phyloP scores from a whole-genome alignment of 2,329 filamentous ascomycete species.

The Escovopsis sp. region DNA sequence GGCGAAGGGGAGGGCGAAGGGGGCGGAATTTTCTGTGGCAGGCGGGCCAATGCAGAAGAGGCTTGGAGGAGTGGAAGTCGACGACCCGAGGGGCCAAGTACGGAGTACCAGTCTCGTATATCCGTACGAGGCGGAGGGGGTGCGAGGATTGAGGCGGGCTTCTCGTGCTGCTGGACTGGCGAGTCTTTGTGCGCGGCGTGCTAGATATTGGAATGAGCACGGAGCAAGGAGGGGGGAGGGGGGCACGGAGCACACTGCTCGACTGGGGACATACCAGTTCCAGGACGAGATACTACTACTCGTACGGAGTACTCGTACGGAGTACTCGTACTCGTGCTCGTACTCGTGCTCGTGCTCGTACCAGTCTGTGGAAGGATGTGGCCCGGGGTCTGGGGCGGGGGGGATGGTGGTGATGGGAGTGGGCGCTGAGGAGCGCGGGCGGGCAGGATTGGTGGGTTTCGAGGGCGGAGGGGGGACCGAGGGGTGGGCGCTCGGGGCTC shows the following conservation, averaged over 20 bases:
- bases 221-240: constrained; percentile 5
- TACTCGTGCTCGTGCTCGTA: background rate
- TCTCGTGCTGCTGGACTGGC: background rate
- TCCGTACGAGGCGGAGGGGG: too few relatives aligned
- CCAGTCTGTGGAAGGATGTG: background rate
- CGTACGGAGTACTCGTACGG: too few relatives aligned
- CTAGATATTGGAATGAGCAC: constrained; percentile 2
- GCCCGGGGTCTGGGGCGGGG: background rate
- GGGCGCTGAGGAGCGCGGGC: background rate
- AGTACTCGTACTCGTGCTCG: background rate
- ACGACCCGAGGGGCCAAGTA: too few relatives aligned
- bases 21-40: background rate
- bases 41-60: too few relatives aligned
- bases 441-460: background rate
- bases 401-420: background rate
- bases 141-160: too few relatives aligned
- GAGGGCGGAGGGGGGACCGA: too few relatives aligned
- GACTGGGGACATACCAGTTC: background rate
- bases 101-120: too few relatives aligned
- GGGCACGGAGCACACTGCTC: constrained; percentile 3
- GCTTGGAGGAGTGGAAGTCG: background rate
- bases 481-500: too few relatives aligned
- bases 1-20: background rate
- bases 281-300: too few relatives aligned
- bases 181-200: background rate